phyloP scores from a whole-genome alignment of 1,139 yeast genomes.

The Torulaspora pretoriensis region DNA sequence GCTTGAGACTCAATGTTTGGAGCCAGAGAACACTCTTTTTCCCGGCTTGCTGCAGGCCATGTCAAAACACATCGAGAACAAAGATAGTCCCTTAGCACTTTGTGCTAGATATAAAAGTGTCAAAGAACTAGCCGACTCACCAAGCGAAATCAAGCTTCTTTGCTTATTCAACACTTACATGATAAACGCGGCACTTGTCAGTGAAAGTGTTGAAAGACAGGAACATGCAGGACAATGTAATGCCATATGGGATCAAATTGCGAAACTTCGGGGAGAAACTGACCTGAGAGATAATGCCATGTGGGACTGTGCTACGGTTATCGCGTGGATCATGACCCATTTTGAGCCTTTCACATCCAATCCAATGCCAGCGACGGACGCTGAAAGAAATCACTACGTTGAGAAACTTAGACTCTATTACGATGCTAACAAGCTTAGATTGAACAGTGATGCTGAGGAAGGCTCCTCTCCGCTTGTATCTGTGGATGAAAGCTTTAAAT shows the following conservation, averaged over 20 bases:
- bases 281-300: conserved; percentile 21
- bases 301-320: conserved; percentile 31
- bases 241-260: conserved; percentile 24
- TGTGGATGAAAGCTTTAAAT: conserved; percentile 7
- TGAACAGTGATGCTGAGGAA: background rate
- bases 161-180: conserved; percentile 26
- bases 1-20: conserved; percentile 1
- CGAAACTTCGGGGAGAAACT: conserved; percentile 13
- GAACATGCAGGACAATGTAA: conserved; percentile 15
- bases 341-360: conserved; percentile 32
- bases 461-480: background rate
- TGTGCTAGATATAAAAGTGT: conserved; percentile 10
- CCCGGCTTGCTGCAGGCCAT: conserved; percentile 14
- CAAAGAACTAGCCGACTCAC: background rate
- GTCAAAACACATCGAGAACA: conserved; percentile 12
- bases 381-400: conserved; percentile 20
- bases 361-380: conserved; percentile 30
- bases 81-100: conserved; percentile 2
- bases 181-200: conserved; percentile 19
- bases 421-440: conserved; percentile 19
- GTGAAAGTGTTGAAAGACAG: conserved; percentile 12
- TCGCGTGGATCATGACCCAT: conserved; percentile 32
- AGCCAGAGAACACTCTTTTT: background rate
- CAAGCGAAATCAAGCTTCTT: conserved; percentile 25
- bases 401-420: conserved; percentile 26